Percentiles rank a stretch among this genome's conserved stretches.
Evolutionary conservation across 2,329 filamentous ascomycete genomes (phyloP).

Genomic region (Sporothrix pallida): DNA sequence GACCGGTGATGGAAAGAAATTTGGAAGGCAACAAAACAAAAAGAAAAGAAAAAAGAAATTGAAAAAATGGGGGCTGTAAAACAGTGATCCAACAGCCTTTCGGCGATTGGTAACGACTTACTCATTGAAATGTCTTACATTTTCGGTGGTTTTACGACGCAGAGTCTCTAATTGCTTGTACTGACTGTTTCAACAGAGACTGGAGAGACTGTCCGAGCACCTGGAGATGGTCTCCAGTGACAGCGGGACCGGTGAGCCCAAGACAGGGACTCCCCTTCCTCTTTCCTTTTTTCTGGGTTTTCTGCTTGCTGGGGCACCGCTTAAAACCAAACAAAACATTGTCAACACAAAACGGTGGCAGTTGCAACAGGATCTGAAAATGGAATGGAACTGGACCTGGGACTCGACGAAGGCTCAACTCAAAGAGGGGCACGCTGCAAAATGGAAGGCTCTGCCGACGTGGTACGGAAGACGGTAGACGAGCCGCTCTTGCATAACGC

Average conservation of each 20-base stretch:
- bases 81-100: background rate
- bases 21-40: too few species aligned
- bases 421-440: background rate
- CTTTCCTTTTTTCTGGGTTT: too few species aligned
- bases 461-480: background rate
- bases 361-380: background rate
- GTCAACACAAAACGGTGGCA: background rate
- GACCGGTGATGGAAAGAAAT: conserved; percentile 1
- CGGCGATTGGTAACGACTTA: conserved; percentile 1
- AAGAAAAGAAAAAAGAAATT: too few species aligned
- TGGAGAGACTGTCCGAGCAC: background rate
- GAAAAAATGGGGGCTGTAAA: too few species aligned
- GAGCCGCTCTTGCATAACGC: conserved; percentile 27
- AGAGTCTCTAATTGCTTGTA: background rate
- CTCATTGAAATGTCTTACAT: conserved; percentile 2
- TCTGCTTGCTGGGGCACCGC: too few species aligned
- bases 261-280: background rate
- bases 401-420: too few species aligned
- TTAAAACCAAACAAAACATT: background rate
- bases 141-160: background rate
- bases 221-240: background rate
- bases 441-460: conserved; percentile 13
- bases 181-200: background rate
- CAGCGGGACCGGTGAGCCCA: background rate
- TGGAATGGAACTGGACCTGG: background rate